Evolutionary conservation across 108 stramenopile species (phyloP).

Genomic region (Stephanodiscus minutulus): DNA sequence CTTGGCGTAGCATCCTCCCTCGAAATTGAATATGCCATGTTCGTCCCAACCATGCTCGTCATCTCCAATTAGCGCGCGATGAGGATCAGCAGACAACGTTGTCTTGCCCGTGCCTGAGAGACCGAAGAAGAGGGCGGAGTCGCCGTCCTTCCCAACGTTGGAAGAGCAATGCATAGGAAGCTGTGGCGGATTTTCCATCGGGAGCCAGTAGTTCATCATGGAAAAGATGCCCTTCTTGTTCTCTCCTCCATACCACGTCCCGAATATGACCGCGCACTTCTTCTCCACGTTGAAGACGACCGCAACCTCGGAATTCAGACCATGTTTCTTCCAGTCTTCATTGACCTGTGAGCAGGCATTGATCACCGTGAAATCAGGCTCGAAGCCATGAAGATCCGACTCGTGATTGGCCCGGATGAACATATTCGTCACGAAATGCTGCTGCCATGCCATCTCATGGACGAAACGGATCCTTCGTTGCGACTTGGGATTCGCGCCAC

Average conservation of each 20-base stretch:
- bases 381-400: constrained; percentile 77
- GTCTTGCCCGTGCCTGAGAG: constrained; percentile 96
- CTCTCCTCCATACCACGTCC: constrained; percentile 98
- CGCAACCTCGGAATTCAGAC: constrained; percentile 92
- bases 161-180: constrained; percentile 99
- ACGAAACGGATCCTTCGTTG: constrained; percentile 94
- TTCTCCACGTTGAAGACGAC: constrained; percentile 97
- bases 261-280: constrained; percentile 91
- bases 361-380: constrained; percentile 96
- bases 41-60: constrained; percentile 98
- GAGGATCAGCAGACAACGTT: constrained; percentile 94
- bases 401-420: constrained; percentile 90
- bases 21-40: constrained; percentile 97
- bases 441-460: constrained; percentile 98
- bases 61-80: constrained; percentile 93
- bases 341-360: constrained; percentile 93
- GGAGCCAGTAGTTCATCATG: constrained; percentile 98
- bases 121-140: constrained; percentile 95
- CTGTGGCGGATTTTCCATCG: constrained; percentile 81
- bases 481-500: constrained; percentile 87
- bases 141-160: constrained; percentile 91
- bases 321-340: constrained; percentile 89
- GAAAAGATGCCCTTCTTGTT: constrained; percentile 99
- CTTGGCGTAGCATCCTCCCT: constrained; percentile 99
- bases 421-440: constrained; percentile 96